Evolutionary conservation across 495 filamentous ascomycete species (phyloP), one percentile per base, ranked within the genome.

Genomic region (Hapsidospora chrysogenum): DNA sequence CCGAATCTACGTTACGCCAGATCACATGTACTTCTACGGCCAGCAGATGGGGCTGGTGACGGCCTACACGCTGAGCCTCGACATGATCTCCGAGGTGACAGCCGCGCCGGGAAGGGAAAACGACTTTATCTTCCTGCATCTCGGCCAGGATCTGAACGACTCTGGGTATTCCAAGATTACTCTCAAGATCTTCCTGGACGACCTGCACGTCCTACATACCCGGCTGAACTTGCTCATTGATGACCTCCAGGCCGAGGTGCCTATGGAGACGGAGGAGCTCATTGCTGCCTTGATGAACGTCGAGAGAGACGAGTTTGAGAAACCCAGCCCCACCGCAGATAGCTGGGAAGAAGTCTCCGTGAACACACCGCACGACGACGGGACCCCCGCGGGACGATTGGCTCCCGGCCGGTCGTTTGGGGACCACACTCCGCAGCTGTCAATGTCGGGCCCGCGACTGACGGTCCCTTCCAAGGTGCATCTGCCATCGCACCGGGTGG

Each of bases 21-120:
- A 72, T 33, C 76, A 85, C 22, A 71, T 96, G 41, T 95, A 92
- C 48, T 97, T 97, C 51, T 97, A 94, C 58, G 92, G 85, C 35
- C 74, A 96, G 50, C 78, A 94, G 43, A 68, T 92, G 46, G 89
- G 89, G n/a, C 64, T 97, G 18, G 82, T 93, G 0, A 61, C 95
- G 31, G 85, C 83, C 1, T 81, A 83, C 22, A 69, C 68, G 14
- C 68, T 83, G 22, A 70, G 66, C 23, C 63, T 97, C 29, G 65
- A 72, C n/a, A 70, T 58, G 36, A 80, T 96, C 39, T 68, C 68
- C 25, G 89, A 95, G 50, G 81, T 96, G 30, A 95, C 85, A 15
- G 80, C 83, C 27, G 84, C 85, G 9, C 74, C 80, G 17, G 92
- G 87, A 22, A 71, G 76, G 44, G 86, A 96, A 40, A 93, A 82